Evolutionary conservation across 2,329 filamentous ascomycete species (phyloP).

Genomic region (Sporothrix globosa): DNA sequence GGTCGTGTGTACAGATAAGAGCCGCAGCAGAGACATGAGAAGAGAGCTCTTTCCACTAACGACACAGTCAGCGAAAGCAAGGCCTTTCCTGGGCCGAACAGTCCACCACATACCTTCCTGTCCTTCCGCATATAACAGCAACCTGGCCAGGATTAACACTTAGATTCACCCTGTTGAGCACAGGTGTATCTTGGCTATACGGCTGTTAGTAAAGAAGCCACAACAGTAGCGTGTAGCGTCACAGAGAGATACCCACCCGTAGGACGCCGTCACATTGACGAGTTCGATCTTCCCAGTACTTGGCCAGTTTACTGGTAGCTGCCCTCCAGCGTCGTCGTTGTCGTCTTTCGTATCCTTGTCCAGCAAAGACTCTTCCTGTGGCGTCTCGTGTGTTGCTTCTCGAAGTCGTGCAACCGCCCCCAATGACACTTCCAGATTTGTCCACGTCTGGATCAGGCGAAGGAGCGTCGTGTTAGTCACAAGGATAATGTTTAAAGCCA

Average conservation of each 20-base stretch:
- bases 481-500: constrained; percentile 46
- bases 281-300: constrained; percentile 39
- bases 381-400: constrained; percentile 36
- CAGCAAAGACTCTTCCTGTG: constrained; percentile 39
- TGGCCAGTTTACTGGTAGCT: constrained; percentile 39
- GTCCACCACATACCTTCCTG: constrained; percentile 46
- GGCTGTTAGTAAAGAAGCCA: background rate
- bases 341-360: background rate
- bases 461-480: constrained; percentile 45
- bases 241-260: constrained; percentile 34
- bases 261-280: constrained; percentile 40
- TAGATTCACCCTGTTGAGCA: constrained; percentile 40
- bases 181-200: constrained; percentile 35
- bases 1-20: constrained; percentile 49
- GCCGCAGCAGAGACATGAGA: constrained; percentile 52
- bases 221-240: no score
- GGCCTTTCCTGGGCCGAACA: no score
- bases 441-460: constrained; percentile 43
- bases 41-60: constrained; percentile 48
- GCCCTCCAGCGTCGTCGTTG: background rate
- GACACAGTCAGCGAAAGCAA: constrained; percentile 25
- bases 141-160: constrained; percentile 49
- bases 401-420: constrained; percentile 43
- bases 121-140: constrained; percentile 58
- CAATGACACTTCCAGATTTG: constrained; percentile 44